Percentiles rank a stretch among this genome's conserved stretches.
These are phyloP conservation scores for Ochromonas danica DNA, from an alignment of 108 stramenopile genomes.

Conservation along the genomic window DNA sequence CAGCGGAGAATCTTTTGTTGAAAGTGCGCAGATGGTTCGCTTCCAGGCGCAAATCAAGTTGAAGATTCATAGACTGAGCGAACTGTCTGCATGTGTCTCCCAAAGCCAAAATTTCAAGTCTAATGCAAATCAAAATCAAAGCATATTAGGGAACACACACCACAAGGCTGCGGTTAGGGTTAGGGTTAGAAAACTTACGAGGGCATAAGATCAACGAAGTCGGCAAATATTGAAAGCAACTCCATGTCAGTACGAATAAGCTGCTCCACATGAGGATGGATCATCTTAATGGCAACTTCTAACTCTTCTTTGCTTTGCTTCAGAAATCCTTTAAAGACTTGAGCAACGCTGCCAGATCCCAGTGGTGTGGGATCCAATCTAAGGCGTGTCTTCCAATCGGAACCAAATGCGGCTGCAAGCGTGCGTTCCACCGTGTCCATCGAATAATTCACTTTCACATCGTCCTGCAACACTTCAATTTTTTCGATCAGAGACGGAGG, in stretches of 20 bases:
- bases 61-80: constrained; percentile 72
- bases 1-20: constrained; percentile 59
- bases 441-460: constrained; percentile 68
- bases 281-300: constrained; percentile 74
- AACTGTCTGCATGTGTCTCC: constrained; percentile 77
- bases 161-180: too few relatives aligned
- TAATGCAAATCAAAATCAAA: too few relatives aligned
- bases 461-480: constrained; percentile 77
- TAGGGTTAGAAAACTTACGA: background rate
- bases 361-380: constrained; percentile 50
- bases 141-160: constrained; percentile 56
- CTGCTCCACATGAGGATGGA: constrained; percentile 74
- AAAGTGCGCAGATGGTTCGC: constrained; percentile 60
- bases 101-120: constrained; percentile 44
- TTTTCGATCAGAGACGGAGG: constrained; percentile 71
- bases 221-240: constrained; percentile 66
- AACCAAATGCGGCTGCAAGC: constrained; percentile 63
- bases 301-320: constrained; percentile 31
- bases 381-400: constrained; percentile 58
- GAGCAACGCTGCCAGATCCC: constrained; percentile 81
- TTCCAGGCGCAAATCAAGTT: constrained; percentile 77
- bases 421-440: constrained; percentile 38
- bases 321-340: constrained; percentile 68
- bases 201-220: constrained; percentile 56
- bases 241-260: constrained; percentile 73